phyloP scores from a whole-genome alignment of 2,329 filamentous ascomycete genomes.

The Fusarium staphyleae region DNA sequence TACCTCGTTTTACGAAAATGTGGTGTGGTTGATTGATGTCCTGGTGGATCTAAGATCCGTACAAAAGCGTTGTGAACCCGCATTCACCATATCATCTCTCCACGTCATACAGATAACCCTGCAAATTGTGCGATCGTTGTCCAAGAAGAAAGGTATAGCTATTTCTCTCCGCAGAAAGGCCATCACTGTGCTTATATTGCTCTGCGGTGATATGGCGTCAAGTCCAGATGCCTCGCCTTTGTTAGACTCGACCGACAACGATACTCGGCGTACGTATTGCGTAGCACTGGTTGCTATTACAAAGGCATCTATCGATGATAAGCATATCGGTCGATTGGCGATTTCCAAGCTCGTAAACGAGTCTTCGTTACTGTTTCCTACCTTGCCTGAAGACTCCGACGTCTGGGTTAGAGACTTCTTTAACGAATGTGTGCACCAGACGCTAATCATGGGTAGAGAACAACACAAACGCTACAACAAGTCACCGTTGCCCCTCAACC shows the following conservation, averaged over 20 bases:
- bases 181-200: constrained; percentile 49
- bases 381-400: constrained; percentile 48
- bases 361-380: constrained; percentile 47
- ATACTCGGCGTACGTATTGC: constrained; percentile 48
- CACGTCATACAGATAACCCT: constrained; percentile 49
- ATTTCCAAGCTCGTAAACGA: constrained; percentile 54
- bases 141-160: constrained; percentile 20
- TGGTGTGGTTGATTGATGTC: constrained; percentile 60
- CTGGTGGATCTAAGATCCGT: constrained; percentile 52
- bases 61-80: constrained; percentile 49
- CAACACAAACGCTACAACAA: constrained; percentile 42
- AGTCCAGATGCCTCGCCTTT: constrained; percentile 44
- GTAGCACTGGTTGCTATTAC: constrained; percentile 50
- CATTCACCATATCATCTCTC: constrained; percentile 44
- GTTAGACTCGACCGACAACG: constrained; percentile 37
- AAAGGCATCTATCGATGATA: constrained; percentile 45
- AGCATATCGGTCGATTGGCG: constrained; percentile 49
- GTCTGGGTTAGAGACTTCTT: constrained; percentile 49
- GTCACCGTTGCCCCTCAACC: constrained; percentile 30
- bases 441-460: constrained; percentile 42
- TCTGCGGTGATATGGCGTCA: constrained; percentile 52
- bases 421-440: neutral
- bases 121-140: constrained; percentile 42
- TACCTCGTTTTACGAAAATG: constrained; percentile 49
- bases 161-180: constrained; percentile 46